A percentile compares a stretch with the other conserved stretches of the same genome.
Evolutionary conservation across 371 early-diverging fungal species (phyloP).

Genomic region (Mortierella sp.): DNA sequence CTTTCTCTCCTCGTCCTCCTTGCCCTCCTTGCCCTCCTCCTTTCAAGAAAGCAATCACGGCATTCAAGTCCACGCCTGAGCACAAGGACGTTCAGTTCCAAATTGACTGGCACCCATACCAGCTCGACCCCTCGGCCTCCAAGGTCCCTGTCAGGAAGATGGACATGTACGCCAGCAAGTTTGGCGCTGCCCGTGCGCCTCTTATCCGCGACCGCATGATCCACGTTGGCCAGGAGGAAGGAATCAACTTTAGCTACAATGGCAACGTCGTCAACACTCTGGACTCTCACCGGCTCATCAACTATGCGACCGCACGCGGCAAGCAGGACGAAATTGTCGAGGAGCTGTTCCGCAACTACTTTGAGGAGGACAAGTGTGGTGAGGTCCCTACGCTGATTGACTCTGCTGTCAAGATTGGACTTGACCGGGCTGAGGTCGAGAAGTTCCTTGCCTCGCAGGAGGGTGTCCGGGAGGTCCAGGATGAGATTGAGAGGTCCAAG

Average conservation of each 20-base stretch:
- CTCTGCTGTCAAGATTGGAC: conserved; percentile 72
- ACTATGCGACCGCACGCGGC: conserved; percentile 67
- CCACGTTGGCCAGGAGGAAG: conserved; percentile 69
- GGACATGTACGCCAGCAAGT: conserved; percentile 68
- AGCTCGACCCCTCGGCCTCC: conserved; percentile 64
- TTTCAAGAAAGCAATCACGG: conserved; percentile 64
- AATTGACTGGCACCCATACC: conserved; percentile 75
- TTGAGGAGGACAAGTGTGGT: conserved; percentile 76
- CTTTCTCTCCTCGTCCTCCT: no score
- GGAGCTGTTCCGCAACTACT: conserved; percentile 75
- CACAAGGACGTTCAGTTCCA: conserved; percentile 67
- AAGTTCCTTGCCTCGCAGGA: conserved; percentile 68
- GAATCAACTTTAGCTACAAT: conserved; percentile 72
- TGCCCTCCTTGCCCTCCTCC: neutral
- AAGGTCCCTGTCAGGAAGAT: conserved; percentile 61
- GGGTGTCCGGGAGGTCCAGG: conserved; percentile 63
- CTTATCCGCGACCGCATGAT: conserved; percentile 67
- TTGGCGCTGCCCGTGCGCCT: conserved; percentile 66
- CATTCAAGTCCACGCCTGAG: conserved; percentile 58
- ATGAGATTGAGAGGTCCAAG: conserved; percentile 58
- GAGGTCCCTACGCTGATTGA: conserved; percentile 68
- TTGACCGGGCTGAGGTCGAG: conserved; percentile 64
- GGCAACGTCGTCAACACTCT: conserved; percentile 77
- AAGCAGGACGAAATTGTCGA: conserved; percentile 72
- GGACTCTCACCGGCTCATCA: conserved; percentile 78